Evolutionary conservation across 306 rosid genomes (phyloP).

Genomic region (Pyrus communis): DNA sequence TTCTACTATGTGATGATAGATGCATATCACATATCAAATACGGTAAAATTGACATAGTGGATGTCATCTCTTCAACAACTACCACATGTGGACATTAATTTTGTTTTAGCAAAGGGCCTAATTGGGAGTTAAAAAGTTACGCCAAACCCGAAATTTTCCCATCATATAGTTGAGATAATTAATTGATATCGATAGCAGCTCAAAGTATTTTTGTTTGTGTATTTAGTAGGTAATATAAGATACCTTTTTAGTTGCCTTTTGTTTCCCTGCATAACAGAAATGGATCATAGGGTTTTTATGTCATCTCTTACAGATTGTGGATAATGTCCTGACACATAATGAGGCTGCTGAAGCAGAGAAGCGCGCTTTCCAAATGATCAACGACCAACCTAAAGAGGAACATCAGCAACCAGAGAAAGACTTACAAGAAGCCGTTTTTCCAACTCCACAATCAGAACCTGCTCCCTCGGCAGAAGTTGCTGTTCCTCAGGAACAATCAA

Average conservation of each 20-base stretch:
- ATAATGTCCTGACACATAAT: constrained; percentile 40
- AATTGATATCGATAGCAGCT: no score
- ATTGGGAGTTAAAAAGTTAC: no score
- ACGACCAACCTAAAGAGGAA: constrained; percentile 20
- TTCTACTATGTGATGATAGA: neutral
- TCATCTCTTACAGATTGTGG: constrained; percentile 49
- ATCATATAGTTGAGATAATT: no score
- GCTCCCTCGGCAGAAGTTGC: constrained; percentile 14
- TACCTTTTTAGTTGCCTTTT: neutral
- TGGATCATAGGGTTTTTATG: no score
- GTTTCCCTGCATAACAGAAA: neutral
- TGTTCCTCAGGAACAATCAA: constrained; percentile 43
- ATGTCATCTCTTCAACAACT: neutral
- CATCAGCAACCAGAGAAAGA: constrained; percentile 29
- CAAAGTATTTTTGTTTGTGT: no score
- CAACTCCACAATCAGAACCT: constrained; percentile 30
- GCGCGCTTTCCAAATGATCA: constrained; percentile 11
- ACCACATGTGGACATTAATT: no score
- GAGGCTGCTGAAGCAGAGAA: constrained; percentile 48
- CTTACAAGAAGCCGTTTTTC: constrained; percentile 29
- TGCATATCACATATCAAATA: neutral
- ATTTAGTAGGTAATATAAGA: no score
- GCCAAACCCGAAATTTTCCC: no score
- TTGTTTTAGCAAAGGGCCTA: no score
- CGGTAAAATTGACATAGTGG: neutral